Evolutionary conservation across 495 filamentous ascomycete genomes (phyloP), one percentile per base, ranked within the genome.

Genomic region (Parachaetomium inaequale): DNA sequence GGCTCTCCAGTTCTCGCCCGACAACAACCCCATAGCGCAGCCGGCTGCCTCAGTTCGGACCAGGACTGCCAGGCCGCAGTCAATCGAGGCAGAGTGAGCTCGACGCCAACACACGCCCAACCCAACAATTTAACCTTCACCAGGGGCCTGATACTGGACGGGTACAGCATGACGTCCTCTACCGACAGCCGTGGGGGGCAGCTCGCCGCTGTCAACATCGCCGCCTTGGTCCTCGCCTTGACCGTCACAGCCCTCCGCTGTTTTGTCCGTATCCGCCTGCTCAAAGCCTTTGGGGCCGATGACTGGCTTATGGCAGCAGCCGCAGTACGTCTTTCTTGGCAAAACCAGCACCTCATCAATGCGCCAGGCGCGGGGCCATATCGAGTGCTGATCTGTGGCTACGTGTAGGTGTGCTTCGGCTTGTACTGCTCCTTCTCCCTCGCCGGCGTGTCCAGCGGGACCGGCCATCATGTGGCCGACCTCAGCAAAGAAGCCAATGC

Each of bases 251-350:
- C 34, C 59, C 49, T 67, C 21, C 65, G 65, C 26, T 46, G 38
- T 31, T 67, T 55, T 50, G 63, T 64, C 38, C 62, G 65, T 21
- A 34, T 59, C 28, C 21, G 58, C n/a, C 46, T 67, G 11, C 23
- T 64, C 53, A 62, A 47, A 23, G 62, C 54, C 14, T 67, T 67
- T 38, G 62, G 65, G 8, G 0, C 28, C 14, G 65, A 67, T 38
- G 62, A 67, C 59, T 62, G 63, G 54, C 42, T 65, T 3, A 67
- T 67, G 62, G 15, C 29, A 6, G 40, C 26, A 2, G 63, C 65
- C 0, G 58, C 58, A 55, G 49, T 52, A 61, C 12, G 59, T 29
- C 11, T 28, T 47, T 34, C 26, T 26, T 47, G 2, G 0, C 5
- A 11, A 10, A 25, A 5, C 1, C 21, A 25, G 7, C 3, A 46